Conservation (phyloP, 345 rosid genomes). For the Salix udensis region DNA sequence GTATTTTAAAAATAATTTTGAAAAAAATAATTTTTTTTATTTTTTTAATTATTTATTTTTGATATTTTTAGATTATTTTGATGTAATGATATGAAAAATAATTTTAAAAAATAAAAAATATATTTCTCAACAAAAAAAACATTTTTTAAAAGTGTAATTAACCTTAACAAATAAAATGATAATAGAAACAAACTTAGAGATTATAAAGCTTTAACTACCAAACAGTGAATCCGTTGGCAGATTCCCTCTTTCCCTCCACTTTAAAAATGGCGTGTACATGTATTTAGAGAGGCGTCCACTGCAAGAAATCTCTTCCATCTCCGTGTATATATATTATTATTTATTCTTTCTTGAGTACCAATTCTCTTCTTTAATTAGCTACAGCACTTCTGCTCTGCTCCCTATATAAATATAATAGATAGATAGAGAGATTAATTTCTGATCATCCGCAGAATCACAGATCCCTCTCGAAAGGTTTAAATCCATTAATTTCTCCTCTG, state of each 20-base stretch:
- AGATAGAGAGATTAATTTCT: neutral
- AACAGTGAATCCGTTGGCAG: conserved; percentile 21
- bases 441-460: conserved; percentile 23
- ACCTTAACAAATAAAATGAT: too few relatives aligned
- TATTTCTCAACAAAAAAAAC: too few relatives aligned
- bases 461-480: conserved; percentile 22
- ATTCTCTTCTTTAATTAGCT: neutral
- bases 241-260: conserved; percentile 3
- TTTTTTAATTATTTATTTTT: too few relatives aligned
- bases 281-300: conserved; percentile 36
- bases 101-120: too few relatives aligned
- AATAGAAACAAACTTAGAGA: conserved; percentile 10
- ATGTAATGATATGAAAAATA: too few relatives aligned
- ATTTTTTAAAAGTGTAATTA: too few relatives aligned
- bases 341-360: neutral
- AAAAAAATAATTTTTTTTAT: too few relatives aligned
- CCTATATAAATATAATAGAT: neutral
- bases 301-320: conserved; percentile 39
- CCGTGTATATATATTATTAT: neutral
- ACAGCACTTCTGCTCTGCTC: neutral
- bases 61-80: too few relatives aligned
- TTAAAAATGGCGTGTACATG: conserved; percentile 15
- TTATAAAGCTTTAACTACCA: conserved; percentile 9
- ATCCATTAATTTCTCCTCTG: conserved; percentile 9
- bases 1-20: too few relatives aligned